phyloP scores from a whole-genome alignment of 2,329 filamentous ascomycete genomes.

The Xylaria sp. region DNA sequence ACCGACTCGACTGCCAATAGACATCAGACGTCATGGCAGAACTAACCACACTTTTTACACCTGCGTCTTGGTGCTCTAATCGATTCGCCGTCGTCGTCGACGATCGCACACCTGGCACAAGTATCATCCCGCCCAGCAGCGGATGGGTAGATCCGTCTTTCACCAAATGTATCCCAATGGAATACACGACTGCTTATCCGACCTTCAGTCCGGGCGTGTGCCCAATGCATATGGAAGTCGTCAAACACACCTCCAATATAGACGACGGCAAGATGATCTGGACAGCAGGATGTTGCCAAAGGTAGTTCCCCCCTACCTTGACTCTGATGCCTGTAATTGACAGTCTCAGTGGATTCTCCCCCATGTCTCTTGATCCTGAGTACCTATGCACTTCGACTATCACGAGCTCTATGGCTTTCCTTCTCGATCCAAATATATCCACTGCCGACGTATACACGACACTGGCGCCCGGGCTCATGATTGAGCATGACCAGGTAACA shows the following conservation, averaged over 20 bases:
- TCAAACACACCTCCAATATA: slow-evolving; percentile 35
- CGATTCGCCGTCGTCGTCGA: slow-evolving; percentile 48
- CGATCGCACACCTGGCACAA: slow-evolving; percentile 39
- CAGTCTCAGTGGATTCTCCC: slow-evolving; percentile 45
- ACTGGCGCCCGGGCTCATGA: slow-evolving; percentile 42
- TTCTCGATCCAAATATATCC: slow-evolving; percentile 47
- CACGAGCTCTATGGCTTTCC: slow-evolving; percentile 46
- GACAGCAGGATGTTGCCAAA: slow-evolving; percentile 49
- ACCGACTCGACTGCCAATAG: background rate
- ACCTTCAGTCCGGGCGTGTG: slow-evolving; percentile 50
- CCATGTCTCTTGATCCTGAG: slow-evolving; percentile 34
- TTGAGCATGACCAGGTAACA: slow-evolving; percentile 48
- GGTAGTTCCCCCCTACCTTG: slow-evolving; percentile 31
- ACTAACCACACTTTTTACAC: slow-evolving; percentile 47
- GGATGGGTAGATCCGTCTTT: slow-evolving; percentile 50
- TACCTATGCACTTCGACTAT: slow-evolving; percentile 47
- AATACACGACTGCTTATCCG: slow-evolving; percentile 44
- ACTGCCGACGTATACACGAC: slow-evolving; percentile 49
- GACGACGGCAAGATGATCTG: slow-evolving; percentile 40
- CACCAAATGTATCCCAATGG: slow-evolving; percentile 45
- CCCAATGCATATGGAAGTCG: slow-evolving; percentile 46
- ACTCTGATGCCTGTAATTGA: slow-evolving; percentile 17
- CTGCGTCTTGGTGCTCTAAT: slow-evolving; percentile 44
- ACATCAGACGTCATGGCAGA: slow-evolving; percentile 38
- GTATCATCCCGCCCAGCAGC: slow-evolving; percentile 46